A percentile compares a stretch with the other conserved stretches of the same genome.
phyloP scores from a whole-genome alignment of 129 eudicot genomes.

The Centella asiatica region DNA sequence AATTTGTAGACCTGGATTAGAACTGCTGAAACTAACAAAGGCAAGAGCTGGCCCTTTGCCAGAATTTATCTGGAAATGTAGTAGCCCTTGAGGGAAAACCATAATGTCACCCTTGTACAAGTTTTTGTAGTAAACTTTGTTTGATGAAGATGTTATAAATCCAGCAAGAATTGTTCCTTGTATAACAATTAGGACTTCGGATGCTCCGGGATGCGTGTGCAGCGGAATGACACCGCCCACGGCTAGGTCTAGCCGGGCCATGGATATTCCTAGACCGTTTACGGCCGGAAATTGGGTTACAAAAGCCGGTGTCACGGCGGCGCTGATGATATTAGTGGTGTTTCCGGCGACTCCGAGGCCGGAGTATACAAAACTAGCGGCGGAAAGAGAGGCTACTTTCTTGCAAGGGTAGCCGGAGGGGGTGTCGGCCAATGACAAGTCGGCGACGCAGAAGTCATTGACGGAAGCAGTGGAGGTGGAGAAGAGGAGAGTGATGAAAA shows the following conservation, averaged over 20 bases:
- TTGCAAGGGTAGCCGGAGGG: conserved; percentile 89
- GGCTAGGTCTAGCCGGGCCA: conserved; percentile 66
- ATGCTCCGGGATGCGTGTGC: conserved; percentile 90
- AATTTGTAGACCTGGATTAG: conserved; percentile 77
- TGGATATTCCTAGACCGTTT: conserved; percentile 72
- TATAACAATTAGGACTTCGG: conserved; percentile 55
- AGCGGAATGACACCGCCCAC: conserved; percentile 77
- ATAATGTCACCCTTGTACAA: conserved; percentile 69
- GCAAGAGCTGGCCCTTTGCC: conserved; percentile 47
- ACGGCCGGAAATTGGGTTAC: conserved; percentile 65
- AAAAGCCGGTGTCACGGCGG: conserved; percentile 89
- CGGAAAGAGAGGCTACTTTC: conserved; percentile 36
- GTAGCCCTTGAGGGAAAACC: conserved; percentile 86
- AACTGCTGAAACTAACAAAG: conserved; percentile 57
- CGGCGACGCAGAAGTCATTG: conserved; percentile 82
- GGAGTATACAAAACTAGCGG: conserved; percentile 46
- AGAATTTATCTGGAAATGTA: conserved; percentile 78
- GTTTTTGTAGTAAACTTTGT: conserved; percentile 46
- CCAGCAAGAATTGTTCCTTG: conserved; percentile 77
- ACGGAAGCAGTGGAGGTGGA: conserved; percentile 47
- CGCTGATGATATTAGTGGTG: conserved; percentile 65
- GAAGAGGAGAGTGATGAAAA: conserved; percentile 34
- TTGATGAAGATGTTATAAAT: conserved; percentile 44
- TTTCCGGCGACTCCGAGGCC: conserved; percentile 62
- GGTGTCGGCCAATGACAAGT: conserved; percentile 32